phyloP scores from a whole-genome alignment of 2,329 filamentous ascomycete genomes.

The Cyphellophora attinorum region DNA sequence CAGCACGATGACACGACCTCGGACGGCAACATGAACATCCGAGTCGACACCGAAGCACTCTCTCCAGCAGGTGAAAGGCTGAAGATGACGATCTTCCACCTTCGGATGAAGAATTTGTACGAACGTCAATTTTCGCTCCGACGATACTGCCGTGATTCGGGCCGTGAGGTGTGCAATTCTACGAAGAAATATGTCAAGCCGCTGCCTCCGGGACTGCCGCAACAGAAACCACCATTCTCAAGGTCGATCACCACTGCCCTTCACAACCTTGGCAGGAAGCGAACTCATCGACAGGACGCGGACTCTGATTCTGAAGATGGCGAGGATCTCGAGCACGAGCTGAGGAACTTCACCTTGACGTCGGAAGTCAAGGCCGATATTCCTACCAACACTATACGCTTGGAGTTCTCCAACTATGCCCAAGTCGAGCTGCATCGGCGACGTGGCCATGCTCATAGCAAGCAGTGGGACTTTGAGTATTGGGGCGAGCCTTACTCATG shows the following conservation, averaged over 20 bases:
- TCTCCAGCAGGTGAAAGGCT: slow-evolving; percentile 48
- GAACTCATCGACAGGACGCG: slow-evolving; percentile 47
- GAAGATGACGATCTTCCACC: slow-evolving; percentile 74
- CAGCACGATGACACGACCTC: slow-evolving; percentile 81
- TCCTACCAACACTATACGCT: slow-evolving; percentile 67
- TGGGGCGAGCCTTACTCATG: slow-evolving; percentile 82
- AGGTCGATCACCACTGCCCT: slow-evolving; percentile 53
- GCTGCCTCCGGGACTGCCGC: slow-evolving; percentile 12
- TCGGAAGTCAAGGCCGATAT: slow-evolving; percentile 16
- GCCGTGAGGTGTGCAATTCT: slow-evolving; percentile 83
- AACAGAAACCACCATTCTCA: slow-evolving; percentile 43
- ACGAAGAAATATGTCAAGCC: slow-evolving; percentile 57
- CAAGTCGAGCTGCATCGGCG: slow-evolving; percentile 68
- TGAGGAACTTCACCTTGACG: slow-evolving; percentile 10
- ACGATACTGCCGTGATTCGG: slow-evolving; percentile 85
- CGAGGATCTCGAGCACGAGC: slow-evolving; percentile 22
- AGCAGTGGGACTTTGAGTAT: slow-evolving; percentile 85
- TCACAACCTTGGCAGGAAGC: slow-evolving; percentile 45
- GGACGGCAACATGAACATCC: slow-evolving; percentile 94
- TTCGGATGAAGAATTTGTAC: slow-evolving; percentile 86
- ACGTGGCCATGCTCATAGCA: slow-evolving; percentile 54
- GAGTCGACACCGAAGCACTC: slow-evolving; percentile 67
- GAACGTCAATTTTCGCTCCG: slow-evolving; percentile 82
- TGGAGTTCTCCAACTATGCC: slow-evolving; percentile 97
- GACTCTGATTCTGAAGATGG: slow-evolving; percentile 43